Percentiles rank a stretch among this genome's conserved stretches.
Evolutionary conservation across 768 basidiomycete species (phyloP).

Genomic region (Naganishia vaughanmartiniae): DNA sequence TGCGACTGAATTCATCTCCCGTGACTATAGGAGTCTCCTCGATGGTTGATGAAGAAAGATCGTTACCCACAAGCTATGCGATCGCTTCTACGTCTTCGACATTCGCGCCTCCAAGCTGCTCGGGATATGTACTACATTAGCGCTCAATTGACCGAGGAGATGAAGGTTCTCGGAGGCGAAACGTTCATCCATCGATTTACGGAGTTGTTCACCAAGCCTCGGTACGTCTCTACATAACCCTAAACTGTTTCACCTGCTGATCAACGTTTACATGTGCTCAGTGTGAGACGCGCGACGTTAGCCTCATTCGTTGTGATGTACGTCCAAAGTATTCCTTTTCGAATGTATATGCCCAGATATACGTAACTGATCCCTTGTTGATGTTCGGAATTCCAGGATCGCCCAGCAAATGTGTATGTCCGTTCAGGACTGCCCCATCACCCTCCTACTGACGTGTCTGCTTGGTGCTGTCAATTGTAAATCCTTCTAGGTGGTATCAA

Average conservation of each 20-base stretch:
- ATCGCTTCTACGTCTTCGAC: constrained; percentile 51
- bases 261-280: neutral
- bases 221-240: constrained; percentile 23
- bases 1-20: neutral
- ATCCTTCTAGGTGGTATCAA: constrained; percentile 1
- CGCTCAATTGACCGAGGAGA: constrained; percentile 52
- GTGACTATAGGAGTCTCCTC: constrained; percentile 37
- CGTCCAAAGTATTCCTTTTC: constrained; percentile 1
- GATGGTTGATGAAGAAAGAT: constrained; percentile 55
- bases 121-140: constrained; percentile 55
- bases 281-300: constrained; percentile 51
- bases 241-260: neutral
- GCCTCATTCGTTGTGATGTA: constrained; percentile 53
- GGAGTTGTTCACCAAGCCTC: constrained; percentile 54
- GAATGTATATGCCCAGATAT: neutral
- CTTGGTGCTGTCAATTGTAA: too few species aligned
- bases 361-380: neutral
- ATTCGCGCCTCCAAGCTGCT: constrained; percentile 53
- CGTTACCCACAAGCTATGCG: constrained; percentile 46
- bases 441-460: too few species aligned
- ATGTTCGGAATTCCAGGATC: neutral
- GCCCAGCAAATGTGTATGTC: constrained; percentile 41
- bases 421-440: too few species aligned
- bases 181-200: constrained; percentile 50
- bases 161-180: constrained; percentile 39